Base-by-base conservation (phyloP, 163 green algal species). In the Trebouxia gelatinosa region DNA sequence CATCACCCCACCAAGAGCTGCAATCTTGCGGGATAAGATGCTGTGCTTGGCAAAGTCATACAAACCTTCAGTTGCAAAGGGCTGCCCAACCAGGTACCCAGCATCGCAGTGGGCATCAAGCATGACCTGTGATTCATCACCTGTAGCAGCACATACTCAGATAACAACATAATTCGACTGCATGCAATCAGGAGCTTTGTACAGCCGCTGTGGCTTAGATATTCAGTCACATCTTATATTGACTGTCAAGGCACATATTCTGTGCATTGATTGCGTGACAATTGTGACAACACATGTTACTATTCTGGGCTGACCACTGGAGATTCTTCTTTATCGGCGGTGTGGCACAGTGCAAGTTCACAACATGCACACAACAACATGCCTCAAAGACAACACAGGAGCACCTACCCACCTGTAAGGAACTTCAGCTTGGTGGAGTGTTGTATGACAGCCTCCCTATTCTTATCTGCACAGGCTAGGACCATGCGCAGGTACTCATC, bases 401-500 rank as follows among this genome's bases (percentile, higher is more conserved):
- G n/a, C n/a, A n/a, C n/a, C n/a, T n/a, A 0, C 75, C 75, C 77
- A 92, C 94, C 95, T 35, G 93, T 98, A 3, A 98, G 85, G 85
- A 99, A 99, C 23, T 95, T 95, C 9, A 99, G 90, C 35, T 74
- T 71, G 21, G 84, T 84, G 17, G 89, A 96, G 39, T 83, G 83
- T 26, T 87, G 62, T 3, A 98, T 82, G 26, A 98, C 88, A 7
- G 78, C 74, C 26, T 91, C 81, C 13, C 85, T 58, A 78, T 98
- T 87, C 29, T 85, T 59, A 34, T 91, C 82, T 3, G 92, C 92
- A 77, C 94, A 97, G 0, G 90, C 92, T 2, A 77, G 39, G 29
- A 99, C 95, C 94, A 98, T 98, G 26, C 82, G 78, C 50, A 98
- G 80, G 87, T 99, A 99, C 58, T 97, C 86, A 43, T 92, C 81